These are phyloP conservation scores for Selaginella tamariscina DNA, from an alignment of 75 land plant species.

Conservation along the genomic window DNA sequence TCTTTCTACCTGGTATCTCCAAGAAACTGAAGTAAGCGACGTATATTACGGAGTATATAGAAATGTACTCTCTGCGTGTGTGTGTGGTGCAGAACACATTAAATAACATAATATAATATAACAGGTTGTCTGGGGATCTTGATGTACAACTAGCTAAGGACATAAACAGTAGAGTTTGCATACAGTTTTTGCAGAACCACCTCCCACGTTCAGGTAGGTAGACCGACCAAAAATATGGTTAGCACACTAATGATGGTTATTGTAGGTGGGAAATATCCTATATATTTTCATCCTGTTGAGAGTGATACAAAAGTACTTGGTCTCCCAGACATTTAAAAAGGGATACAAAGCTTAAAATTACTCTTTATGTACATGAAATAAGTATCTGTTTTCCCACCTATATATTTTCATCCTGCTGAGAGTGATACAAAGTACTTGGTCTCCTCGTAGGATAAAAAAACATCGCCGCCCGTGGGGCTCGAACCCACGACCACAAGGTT, in stretches of 20 bases:
- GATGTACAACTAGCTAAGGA: slow-evolving; percentile 18
- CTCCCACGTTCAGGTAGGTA: slow-evolving; percentile 21
- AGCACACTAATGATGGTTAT: neutral
- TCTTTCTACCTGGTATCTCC: slow-evolving; percentile 18
- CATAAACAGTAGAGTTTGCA: slow-evolving; percentile 27
- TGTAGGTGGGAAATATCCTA: neutral
- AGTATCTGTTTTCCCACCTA: too few species aligned
- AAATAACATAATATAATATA: neutral
- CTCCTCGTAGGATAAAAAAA: neutral
- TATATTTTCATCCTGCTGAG: neutral
- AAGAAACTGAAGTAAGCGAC: slow-evolving; percentile 23
- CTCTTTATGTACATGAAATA: too few species aligned
- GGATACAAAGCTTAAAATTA: too few species aligned
- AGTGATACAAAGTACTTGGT: neutral
- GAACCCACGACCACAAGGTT: slow-evolving; percentile 15
- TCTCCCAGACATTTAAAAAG: neutral
- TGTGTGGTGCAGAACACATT: too few species aligned
- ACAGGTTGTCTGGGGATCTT: slow-evolving; percentile 19
- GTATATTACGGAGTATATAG: too few species aligned
- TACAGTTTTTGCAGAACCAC: slow-evolving; percentile 17
- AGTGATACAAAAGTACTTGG: neutral
- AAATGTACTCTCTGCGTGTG: too few species aligned
- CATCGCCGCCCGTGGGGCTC: slow-evolving; percentile 14
- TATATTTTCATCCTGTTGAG: neutral
- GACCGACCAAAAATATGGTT: neutral